Percentiles rank a stretch among this genome's conserved stretches.
These are phyloP conservation scores for Arthrobotrys entomopaga DNA, from an alignment of 2,329 filamentous ascomycete genomes.

Conservation along the genomic window DNA sequence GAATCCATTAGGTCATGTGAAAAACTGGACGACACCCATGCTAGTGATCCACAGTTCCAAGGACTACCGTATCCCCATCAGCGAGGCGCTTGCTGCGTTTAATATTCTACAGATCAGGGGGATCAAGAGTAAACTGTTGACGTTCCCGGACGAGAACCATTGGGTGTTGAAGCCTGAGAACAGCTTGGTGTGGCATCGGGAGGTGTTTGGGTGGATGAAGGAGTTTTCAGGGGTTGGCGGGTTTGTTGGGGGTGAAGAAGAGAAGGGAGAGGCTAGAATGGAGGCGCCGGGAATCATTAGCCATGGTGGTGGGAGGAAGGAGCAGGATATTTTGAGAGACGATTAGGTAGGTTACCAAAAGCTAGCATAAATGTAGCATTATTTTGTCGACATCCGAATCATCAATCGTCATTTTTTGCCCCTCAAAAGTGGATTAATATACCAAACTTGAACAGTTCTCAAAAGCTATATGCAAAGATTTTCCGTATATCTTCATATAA, in stretches of 20 bases:
- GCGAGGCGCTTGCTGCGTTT: constrained; percentile 85
- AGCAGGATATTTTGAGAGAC: constrained; percentile 39
- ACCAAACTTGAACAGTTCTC: neutral
- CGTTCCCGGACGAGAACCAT: constrained; percentile 82
- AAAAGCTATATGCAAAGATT: neutral
- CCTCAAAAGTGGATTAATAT: too few relatives aligned
- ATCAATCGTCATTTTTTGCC: too few relatives aligned
- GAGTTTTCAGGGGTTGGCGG: constrained; percentile 38
- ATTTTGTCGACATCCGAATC: too few relatives aligned
- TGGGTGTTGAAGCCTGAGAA: constrained; percentile 95
- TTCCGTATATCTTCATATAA: constrained; percentile 1
- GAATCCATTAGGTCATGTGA: constrained; percentile 73
- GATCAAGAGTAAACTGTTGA: constrained; percentile 79
- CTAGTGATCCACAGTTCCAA: constrained; percentile 89
- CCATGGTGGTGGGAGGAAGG: constrained; percentile 17
- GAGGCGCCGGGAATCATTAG: constrained; percentile 23
- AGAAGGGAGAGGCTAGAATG: constrained; percentile 26
- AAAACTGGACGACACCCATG: constrained; percentile 85
- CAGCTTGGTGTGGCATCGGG: constrained; percentile 85
- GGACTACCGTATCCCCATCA: constrained; percentile 86
- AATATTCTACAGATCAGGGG: constrained; percentile 81
- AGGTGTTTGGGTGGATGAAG: constrained; percentile 77
- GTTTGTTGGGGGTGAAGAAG: constrained; percentile 1
- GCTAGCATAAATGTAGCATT: neutral
- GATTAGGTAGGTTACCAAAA: constrained; percentile 13